Evolutionary conservation across 345 rosid genomes (phyloP).

Genomic region (Citrus inodora): DNA sequence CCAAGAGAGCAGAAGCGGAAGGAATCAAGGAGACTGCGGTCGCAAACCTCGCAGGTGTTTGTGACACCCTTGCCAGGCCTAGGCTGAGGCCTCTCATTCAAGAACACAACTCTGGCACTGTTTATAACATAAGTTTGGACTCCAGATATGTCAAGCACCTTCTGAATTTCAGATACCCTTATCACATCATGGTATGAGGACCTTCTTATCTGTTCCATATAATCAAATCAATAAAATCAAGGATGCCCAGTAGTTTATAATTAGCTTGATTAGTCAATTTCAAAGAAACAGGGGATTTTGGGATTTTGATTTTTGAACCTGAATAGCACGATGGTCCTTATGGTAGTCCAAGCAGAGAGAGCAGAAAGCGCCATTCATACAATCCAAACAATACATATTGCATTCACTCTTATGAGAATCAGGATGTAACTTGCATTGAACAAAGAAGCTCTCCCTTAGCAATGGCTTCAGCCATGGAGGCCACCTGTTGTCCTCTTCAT

Average conservation of each 20-base stretch:
- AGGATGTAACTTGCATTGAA: slow-evolving; percentile 77
- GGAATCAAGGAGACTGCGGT: slow-evolving; percentile 90
- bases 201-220: slow-evolving; percentile 72
- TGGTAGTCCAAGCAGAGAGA: slow-evolving; percentile 71
- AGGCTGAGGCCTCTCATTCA: slow-evolving; percentile 97
- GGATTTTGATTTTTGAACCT: slow-evolving; percentile 39
- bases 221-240: background rate
- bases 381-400: slow-evolving; percentile 96
- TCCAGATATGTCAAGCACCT: slow-evolving; percentile 77
- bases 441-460: slow-evolving; percentile 74
- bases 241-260: too few relatives aligned
- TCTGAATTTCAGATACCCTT: slow-evolving; percentile 91
- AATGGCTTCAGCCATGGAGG: slow-evolving; percentile 86
- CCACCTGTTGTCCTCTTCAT: slow-evolving; percentile 62
- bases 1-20: slow-evolving; percentile 97
- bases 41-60: slow-evolving; percentile 89
- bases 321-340: slow-evolving; percentile 75
- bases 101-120: slow-evolving; percentile 93
- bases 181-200: slow-evolving; percentile 99
- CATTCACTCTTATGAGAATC: slow-evolving; percentile 96
- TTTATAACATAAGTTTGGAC: slow-evolving; percentile 96
- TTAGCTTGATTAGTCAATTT: too few relatives aligned
- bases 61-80: slow-evolving; percentile 95
- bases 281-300: too few relatives aligned
- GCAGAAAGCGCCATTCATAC: slow-evolving; percentile 77